Evolutionary conservation across 495 filamentous ascomycete genomes (phyloP), one percentile per base, ranked within the genome.

Genomic region (Penicillium robsamsonii): DNA sequence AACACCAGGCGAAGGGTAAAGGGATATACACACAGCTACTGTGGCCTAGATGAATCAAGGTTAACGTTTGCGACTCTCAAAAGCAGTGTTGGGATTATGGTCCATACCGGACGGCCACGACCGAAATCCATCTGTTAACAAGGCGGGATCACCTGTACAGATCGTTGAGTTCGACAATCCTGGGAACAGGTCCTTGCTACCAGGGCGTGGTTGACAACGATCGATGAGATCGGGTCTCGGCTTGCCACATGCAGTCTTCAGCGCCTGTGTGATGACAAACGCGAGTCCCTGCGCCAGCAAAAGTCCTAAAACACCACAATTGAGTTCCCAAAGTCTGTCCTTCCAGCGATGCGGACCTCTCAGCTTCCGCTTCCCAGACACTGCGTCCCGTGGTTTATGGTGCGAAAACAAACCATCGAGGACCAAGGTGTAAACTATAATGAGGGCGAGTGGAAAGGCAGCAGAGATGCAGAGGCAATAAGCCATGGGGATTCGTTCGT

Each of bases 161-260:
- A 93, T 91, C 1, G 74, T 72, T 22, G 73, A 83, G 46, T 80
- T 83, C 13, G 86, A 85, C 31, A 95, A 72, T 4, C 85, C 84
- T 38, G 69, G 58, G 0, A 64, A 57, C 0, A 62, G 50, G 56
- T 81, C 66, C 37, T 64, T 45, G 64, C 79, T 67, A 45, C 75
- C 55, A 33, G 58, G 25, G 40, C 66, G 45, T 15, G 86, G 87
- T 54, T 81, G 70, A 67, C 89, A 90, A 48, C 90, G 79, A 53
- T 78, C 80, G 30, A 96, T 84, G 7, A 96, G 68, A 75, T 96
- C 91, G 0, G 91, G 91, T 56, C 91, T 74, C 10, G 91, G 91
- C 67, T 94, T 95, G 37, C 91, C 91, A 58, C 88, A 90, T 2
- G 89, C 79, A 71, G 91, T 94, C 77, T 96, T 96, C 71, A 96